Evolutionary conservation across 2,329 filamentous ascomycete species (phyloP).

Genomic region (Didymella segeticola): DNA sequence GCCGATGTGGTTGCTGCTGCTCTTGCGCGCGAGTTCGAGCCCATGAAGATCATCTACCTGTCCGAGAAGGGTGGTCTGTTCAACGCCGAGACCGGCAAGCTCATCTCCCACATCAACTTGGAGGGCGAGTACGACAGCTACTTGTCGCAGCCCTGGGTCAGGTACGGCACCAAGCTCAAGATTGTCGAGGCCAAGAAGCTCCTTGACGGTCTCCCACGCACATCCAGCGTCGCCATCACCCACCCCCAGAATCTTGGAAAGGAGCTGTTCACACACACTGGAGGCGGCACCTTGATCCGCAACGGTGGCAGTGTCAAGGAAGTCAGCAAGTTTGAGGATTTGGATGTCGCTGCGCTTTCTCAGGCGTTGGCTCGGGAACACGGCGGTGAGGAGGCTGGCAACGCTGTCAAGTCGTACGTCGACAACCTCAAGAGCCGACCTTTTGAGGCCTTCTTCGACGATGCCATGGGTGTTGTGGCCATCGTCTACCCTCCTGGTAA

Average conservation of each 20-base stretch:
- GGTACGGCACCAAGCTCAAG: constrained; percentile 93
- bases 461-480: constrained; percentile 89
- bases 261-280: constrained; percentile 95
- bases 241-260: constrained; percentile 95
- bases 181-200: constrained; percentile 98
- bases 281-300: constrained; percentile 90
- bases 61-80: constrained; percentile 97
- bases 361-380: constrained; percentile 81
- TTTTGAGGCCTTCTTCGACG: constrained; percentile 95
- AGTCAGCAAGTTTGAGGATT: constrained; percentile 73
- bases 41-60: constrained; percentile 97
- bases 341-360: constrained; percentile 81
- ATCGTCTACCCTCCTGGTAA: constrained; percentile 80
- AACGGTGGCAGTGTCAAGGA: constrained; percentile 88
- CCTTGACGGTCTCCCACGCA: constrained; percentile 84
- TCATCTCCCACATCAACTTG: constrained; percentile 96
- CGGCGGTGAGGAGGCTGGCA: constrained; percentile 79
- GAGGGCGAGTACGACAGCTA: constrained; percentile 94
- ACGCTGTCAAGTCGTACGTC: constrained; percentile 86
- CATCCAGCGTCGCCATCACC: constrained; percentile 95
- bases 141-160: constrained; percentile 94
- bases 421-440: constrained; percentile 76
- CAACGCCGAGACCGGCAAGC: constrained; percentile 89
- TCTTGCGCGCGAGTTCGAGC: constrained; percentile 85
- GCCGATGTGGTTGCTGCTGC: constrained; percentile 96